Conservation (phyloP, 805 yeast genomes). For the Kodamaea hsintzibuensis region DNA sequence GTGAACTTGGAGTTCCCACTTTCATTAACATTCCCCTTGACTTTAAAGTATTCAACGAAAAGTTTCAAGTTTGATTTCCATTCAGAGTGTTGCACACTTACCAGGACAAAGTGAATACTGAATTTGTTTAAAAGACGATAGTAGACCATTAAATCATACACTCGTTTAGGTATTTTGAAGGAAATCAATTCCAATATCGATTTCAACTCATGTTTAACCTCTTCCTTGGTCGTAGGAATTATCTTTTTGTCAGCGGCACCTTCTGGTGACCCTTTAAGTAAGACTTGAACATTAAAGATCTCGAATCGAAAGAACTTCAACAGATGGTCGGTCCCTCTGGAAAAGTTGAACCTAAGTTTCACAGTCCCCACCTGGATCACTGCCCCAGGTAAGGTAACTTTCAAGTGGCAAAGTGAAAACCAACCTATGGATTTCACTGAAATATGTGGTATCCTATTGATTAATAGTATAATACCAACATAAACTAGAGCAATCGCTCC, state of each 20-base stretch:
- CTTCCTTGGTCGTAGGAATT: background rate
- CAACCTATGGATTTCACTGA: constrained; percentile 31
- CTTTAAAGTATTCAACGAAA: constrained; percentile 23
- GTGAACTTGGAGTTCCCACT: constrained; percentile 6
- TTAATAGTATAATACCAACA: constrained; percentile 15
- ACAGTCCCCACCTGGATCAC: constrained; percentile 20
- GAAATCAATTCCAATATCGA: background rate
- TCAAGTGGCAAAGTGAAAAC: constrained; percentile 27
- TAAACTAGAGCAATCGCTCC: constrained; percentile 16
- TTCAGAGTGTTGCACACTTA: constrained; percentile 2
- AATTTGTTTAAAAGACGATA: constrained; percentile 25
- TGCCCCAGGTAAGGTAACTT: constrained; percentile 16
- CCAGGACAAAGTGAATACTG: constrained; percentile 22
- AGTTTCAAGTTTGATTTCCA: constrained; percentile 12
- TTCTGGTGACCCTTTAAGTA: background rate
- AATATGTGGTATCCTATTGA: constrained; percentile 30
- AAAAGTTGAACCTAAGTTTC: constrained; percentile 23
- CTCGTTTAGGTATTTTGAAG: constrained; percentile 16
- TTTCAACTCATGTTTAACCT: background rate
- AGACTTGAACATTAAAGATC: constrained; percentile 21
- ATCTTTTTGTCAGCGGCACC: background rate
- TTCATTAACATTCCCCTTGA: constrained; percentile 18
- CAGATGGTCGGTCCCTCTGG: constrained; percentile 22
- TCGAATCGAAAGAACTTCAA: constrained; percentile 31
- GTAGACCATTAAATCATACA: constrained; percentile 20